Evolutionary conservation across 1,284 basidiomycete species (phyloP).

Genomic region (Cryptococcus sp.): DNA sequence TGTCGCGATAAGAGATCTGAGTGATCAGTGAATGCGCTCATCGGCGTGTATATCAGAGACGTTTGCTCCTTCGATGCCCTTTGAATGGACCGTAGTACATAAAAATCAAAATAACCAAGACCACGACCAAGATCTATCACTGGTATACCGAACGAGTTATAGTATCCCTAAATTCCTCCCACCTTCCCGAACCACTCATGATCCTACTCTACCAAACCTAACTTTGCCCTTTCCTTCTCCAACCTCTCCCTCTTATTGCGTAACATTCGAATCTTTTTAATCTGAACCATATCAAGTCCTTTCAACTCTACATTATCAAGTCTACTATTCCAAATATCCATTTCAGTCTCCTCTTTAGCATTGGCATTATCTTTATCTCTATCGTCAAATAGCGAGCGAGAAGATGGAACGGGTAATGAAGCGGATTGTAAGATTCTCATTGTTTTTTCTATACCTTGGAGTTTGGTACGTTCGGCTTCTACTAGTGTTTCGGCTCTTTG

Average conservation of each 20-base stretch:
- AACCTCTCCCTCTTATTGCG: slow-evolving; percentile 38
- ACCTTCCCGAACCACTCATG: no score
- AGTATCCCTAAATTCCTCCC: no score
- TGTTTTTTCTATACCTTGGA: slow-evolving; percentile 24
- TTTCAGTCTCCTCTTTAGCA: slow-evolving; percentile 5
- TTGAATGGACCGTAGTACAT: no score
- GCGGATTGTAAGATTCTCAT: slow-evolving; percentile 22
- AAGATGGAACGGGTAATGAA: no score
- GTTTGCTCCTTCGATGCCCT: no score
- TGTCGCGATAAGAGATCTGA: no score
- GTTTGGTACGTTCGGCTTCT: slow-evolving; percentile 16
- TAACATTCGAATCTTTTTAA: slow-evolving; percentile 37
- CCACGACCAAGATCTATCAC: no score
- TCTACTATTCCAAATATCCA: slow-evolving; percentile 1
- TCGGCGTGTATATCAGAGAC: no score
- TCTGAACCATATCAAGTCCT: slow-evolving; percentile 32
- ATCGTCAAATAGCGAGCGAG: no score
- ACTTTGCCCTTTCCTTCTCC: slow-evolving; percentile 35
- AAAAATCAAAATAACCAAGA: no score
- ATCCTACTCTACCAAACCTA: slow-evolving; percentile 11
- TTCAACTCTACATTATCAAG: slow-evolving; percentile 32
- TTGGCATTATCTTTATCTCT: background rate
- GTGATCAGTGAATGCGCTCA: no score
- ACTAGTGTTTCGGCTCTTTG: slow-evolving; percentile 30
- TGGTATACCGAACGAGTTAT: no score